Base-by-base conservation (phyloP, 2,329 filamentous ascomycete species). In the Hymenoscyphus albidus region DNA sequence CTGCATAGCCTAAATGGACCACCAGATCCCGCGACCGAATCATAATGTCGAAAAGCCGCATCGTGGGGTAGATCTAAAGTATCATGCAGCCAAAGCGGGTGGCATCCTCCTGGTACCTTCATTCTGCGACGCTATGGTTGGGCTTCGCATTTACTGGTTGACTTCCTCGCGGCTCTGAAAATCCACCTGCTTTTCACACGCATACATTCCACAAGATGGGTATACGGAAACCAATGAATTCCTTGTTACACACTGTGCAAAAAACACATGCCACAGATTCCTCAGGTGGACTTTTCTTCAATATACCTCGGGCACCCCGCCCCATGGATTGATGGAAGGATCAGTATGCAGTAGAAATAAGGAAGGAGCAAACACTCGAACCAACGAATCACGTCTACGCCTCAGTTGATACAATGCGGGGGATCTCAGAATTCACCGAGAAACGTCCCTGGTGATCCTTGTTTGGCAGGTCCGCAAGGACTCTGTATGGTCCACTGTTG, bases 361-460 rank as follows among this genome's bases (percentile, higher is more conserved):
- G 48, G 48, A 54, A 54, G 18, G n/a, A 54, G 48, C 18, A 18
- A 54, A 27, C 48, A 27, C n/a, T 22, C 13, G 18, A 10, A 27
- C 7, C 48, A 2, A 54, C 48, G 48, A 54, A 54, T 54, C 48
- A 54, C 48, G 18, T 12, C 13, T 22, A 54, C 48, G 10, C 13
- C 48, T 54, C 55, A 57, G 55, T 57, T 57, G 55, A 57, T 27
- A 57, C 10, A 38, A 57, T 57, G 55, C 55, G 55, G 31, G 32
- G 55, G 32, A 57, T 27, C 31, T 31, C 55, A 6, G 9, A 38
- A 18, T 38, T 57, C 27, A 57, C 55, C 55, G 12, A 57, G 55
- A 3, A 27, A 54, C 48, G 9, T 38, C 55, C 32, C 55, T 16
- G 31, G n/a, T 38, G 31, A n/a, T 38, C 55, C 55, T n/a, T 31